phyloP scores from a whole-genome alignment of 495 filamentous ascomycete species.

The Cenococcum geophilum region DNA sequence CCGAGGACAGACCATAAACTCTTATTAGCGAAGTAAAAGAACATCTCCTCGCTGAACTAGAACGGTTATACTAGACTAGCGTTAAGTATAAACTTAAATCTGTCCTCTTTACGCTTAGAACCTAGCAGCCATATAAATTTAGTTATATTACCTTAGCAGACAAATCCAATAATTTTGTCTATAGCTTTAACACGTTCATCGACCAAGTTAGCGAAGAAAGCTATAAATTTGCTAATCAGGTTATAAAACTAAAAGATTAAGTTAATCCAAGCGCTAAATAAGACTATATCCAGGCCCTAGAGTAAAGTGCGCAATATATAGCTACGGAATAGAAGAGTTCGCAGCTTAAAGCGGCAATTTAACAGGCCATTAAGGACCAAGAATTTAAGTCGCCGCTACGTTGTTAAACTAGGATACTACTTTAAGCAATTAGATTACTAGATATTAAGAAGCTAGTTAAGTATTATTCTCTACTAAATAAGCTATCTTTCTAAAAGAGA shows the following conservation, averaged over 20 bases:
- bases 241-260: conserved; percentile 11
- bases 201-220: conserved; percentile 35
- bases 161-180: conserved; percentile 24
- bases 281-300: background rate
- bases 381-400: background rate
- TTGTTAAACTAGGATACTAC: conserved; percentile 24
- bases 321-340: background rate
- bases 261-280: background rate
- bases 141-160: conserved; percentile 20
- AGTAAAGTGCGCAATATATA: background rate
- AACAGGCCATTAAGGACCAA: background rate
- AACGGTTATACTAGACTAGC: conserved; percentile 37
- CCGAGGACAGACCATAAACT: background rate
- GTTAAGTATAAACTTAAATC: conserved; percentile 31
- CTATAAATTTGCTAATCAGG: conserved; percentile 28
- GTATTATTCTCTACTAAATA: conserved; percentile 29
- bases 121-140: conserved; percentile 29
- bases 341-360: background rate
- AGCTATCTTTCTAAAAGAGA: conserved; percentile 29
- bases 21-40: background rate
- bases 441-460: conserved; percentile 42
- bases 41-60: conserved; percentile 26
- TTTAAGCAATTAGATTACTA: conserved; percentile 35
- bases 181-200: conserved; percentile 38
- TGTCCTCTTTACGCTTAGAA: conserved; percentile 31